Evolutionary conservation across 495 filamentous ascomycete genomes (phyloP), one percentile per base, ranked within the genome.

Genomic region (Aspergillus funiculosus): DNA sequence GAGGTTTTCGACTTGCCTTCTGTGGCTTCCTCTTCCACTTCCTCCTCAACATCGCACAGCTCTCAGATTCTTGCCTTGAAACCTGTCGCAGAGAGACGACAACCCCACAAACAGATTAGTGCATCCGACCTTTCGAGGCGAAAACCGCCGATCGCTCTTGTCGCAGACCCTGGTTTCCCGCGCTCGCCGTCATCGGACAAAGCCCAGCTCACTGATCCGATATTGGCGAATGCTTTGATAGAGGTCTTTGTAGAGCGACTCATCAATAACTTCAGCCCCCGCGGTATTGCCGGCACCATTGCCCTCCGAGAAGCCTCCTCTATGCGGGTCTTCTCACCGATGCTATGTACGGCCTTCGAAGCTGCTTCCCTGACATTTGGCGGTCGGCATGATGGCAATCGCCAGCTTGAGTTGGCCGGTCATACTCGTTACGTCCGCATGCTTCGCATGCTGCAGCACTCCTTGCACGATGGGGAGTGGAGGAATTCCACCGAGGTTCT

Each of bases 321-420:
- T 7, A 58, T 51, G 50, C 52, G 58, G 11, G 46, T 61, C 6
- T 49, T 54, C 19, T 61, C 58, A 5, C 58, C 58, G 1, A 45
- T 61, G 1, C 43, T 61, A 5, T 48, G 38, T 13, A 55, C 42
- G 14, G 58, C 54, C 1, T 58, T 61, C 24, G 58, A 57, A 22
- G 58, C 58, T 13, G 52, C 55, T 1, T 52, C 58, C 1, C 38
- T 61, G 8, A 58, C 52, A 4, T 56, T 61, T 47, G 49, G 48
- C 31, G 58, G 58, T 5, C 39, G 45, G 21, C 52, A 40, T n/a
- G 46, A 58, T 13, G 34, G 40, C 11, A 50, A 58, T 35, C 50
- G 29, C 7, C 39, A 44, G n/a, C 28, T 61, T 25, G 48, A 56
- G 20, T 21, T 42, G 2, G 58, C 52, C 10, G 58, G 58, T 0